phyloP scores from a whole-genome alignment of 1,284 basidiomycete genomes.

The Schizopora paradoxa region DNA sequence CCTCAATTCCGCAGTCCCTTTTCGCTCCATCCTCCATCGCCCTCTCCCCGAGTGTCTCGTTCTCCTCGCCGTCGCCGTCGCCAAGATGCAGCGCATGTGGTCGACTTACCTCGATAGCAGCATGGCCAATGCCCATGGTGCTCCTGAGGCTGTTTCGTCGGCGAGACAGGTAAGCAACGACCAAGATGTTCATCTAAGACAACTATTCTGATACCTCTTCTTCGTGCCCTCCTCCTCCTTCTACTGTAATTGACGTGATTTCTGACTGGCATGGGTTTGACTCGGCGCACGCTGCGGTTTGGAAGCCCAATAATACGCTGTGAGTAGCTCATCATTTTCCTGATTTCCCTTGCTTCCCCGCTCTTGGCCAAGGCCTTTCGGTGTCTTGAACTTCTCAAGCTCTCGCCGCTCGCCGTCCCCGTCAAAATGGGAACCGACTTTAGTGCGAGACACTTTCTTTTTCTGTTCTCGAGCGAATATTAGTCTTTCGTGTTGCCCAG shows the following conservation, averaged over 20 bases:
- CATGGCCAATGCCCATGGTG: background rate
- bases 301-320: too few relatives aligned
- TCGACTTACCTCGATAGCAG: constrained; percentile 11
- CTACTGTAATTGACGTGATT: background rate
- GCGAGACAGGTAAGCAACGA: constrained; percentile 7
- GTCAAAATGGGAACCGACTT: background rate
- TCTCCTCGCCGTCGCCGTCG: background rate
- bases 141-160: background rate
- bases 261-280: background rate
- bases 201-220: too few relatives aligned
- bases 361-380: too few relatives aligned
- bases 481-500: background rate
- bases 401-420: background rate
- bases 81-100: constrained; percentile 14
- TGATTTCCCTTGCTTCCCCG: too few relatives aligned
- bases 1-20: too few relatives aligned
- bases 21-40: background rate
- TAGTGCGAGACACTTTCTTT: background rate
- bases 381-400: too few relatives aligned
- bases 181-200: too few relatives aligned
- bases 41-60: background rate
- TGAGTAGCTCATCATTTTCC: too few relatives aligned
- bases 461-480: background rate
- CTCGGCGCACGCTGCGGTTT: too few relatives aligned
- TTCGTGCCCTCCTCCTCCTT: background rate